Conservation (phyloP, 306 rosid genomes). For the Dryas drummondii region DNA sequence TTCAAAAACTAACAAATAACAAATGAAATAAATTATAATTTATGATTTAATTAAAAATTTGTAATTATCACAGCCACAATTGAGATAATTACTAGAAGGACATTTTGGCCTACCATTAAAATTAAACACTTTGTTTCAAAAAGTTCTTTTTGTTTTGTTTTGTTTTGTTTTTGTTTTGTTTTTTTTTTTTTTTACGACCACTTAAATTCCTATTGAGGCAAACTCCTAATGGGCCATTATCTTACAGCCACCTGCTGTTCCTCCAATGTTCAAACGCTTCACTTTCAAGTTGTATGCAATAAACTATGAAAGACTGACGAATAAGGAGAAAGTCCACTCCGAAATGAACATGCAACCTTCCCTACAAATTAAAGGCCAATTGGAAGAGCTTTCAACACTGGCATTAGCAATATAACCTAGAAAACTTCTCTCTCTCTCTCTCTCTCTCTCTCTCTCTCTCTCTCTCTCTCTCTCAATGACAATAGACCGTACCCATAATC, state of each 20-base stretch:
- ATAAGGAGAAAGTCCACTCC: background rate
- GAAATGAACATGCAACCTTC: slow-evolving; percentile 2
- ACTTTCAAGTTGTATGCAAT: background rate
- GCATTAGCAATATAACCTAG: background rate
- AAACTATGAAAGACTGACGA: background rate
- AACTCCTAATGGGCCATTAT: background rate
- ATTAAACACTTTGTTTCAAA: no score
- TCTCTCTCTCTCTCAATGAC: background rate
- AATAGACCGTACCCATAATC: slow-evolving; percentile 3
- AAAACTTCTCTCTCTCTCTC: background rate
- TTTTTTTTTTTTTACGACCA: background rate
- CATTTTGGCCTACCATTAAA: no score
- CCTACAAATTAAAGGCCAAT: background rate
- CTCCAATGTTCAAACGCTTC: background rate
- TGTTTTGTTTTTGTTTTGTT: background rate
- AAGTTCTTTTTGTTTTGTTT: background rate
- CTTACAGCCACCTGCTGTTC: background rate
- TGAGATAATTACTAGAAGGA: no score
- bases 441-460: slow-evolving; percentile 8
- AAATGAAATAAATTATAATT: no score
- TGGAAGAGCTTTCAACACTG: background rate
- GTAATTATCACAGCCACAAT: no score
- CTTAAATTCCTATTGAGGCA: background rate
- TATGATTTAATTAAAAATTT: no score
- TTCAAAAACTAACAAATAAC: no score